phyloP scores from a whole-genome alignment of 176 grass and related monocot species.

The Echinochloa phyllopogon region DNA sequence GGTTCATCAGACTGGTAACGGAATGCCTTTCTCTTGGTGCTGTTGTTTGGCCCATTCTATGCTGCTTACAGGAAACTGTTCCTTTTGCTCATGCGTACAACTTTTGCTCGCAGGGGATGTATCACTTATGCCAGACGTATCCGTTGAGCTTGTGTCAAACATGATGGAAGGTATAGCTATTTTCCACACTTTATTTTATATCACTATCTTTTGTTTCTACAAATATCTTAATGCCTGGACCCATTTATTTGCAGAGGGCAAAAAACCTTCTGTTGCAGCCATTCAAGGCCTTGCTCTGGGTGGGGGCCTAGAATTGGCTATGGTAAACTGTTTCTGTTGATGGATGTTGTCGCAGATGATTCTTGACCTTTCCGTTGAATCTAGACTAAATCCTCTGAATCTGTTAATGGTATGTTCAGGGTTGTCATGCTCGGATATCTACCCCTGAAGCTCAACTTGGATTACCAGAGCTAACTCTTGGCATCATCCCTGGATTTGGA shows the following conservation, averaged over 20 bases:
- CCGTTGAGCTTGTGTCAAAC: conserved; percentile 85
- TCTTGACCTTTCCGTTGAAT: conserved; percentile 5
- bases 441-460: conserved; percentile 97
- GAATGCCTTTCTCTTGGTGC: background rate
- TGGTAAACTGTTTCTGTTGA: conserved; percentile 57
- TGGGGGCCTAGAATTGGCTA: conserved; percentile 86
- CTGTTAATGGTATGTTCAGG: conserved; percentile 47
- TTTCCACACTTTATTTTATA: conserved; percentile 7
- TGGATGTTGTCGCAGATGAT: conserved; percentile 1
- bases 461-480: conserved; percentile 92
- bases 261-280: conserved; percentile 95
- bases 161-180: conserved; percentile 69
- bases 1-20: conserved; percentile 80
- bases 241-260: conserved; percentile 58
- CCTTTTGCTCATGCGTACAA: conserved; percentile 26
- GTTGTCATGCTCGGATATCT: conserved; percentile 95
- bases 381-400: conserved; percentile 17
- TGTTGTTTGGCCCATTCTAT: background rate
- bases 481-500: conserved; percentile 97
- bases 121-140: conserved; percentile 73
- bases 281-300: conserved; percentile 96
- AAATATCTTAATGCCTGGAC: conserved; percentile 9
- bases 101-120: conserved; percentile 59
- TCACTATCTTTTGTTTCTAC: background rate
- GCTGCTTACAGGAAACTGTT: background rate